Conservation (phyloP, 2,329 filamentous ascomycete species). For the Coniochaeta ligniaria region DNA sequence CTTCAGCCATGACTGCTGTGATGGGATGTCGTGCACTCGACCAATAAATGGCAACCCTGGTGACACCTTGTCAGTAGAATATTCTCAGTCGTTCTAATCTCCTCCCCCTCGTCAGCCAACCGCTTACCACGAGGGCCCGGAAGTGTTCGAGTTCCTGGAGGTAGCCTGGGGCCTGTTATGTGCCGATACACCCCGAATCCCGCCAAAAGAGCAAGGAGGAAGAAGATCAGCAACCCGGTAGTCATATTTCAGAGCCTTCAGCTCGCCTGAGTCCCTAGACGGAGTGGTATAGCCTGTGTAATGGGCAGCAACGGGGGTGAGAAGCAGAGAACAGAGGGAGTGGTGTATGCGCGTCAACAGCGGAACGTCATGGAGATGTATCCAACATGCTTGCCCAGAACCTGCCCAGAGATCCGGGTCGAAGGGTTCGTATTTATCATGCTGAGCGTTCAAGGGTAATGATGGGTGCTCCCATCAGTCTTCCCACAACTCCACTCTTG, state of each 20-base stretch:
- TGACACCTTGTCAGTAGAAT: slow-evolving; percentile 7
- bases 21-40: slow-evolving; percentile 36
- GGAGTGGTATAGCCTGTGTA: neutral
- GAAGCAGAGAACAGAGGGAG: neutral
- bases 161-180: neutral
- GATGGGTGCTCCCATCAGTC: neutral
- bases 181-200: neutral
- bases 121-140: slow-evolving; percentile 21
- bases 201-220: neutral
- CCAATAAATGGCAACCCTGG: slow-evolving; percentile 35
- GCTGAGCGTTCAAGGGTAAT: neutral
- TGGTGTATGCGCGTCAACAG: neutral
- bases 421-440: neutral
- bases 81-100: neutral
- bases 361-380: neutral
- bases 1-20: slow-evolving; percentile 34
- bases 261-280: neutral
- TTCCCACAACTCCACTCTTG: neutral
- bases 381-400: neutral
- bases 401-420: neutral
- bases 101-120: neutral
- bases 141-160: slow-evolving; percentile 16
- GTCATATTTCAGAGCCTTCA: neutral
- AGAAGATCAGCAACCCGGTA: neutral
- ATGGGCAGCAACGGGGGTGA: neutral